phyloP scores from a whole-genome alignment of 2,329 filamentous ascomycete genomes.

The Ophiobolus disseminans region DNA sequence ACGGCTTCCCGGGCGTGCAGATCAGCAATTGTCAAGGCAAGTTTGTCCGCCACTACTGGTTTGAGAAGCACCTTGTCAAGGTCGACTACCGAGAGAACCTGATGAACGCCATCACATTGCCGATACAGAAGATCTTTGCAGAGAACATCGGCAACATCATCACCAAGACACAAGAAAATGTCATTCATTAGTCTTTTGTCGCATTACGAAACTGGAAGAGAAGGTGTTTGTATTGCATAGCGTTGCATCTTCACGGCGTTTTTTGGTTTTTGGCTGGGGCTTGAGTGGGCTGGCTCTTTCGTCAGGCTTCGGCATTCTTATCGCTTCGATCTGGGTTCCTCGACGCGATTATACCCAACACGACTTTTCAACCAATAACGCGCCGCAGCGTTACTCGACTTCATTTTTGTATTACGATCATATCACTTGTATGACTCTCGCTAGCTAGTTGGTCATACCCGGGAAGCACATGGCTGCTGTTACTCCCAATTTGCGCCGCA shows the following conservation, averaged over 20 bases:
- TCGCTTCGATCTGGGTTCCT: slow-evolving; percentile 8
- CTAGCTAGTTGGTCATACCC: slow-evolving; percentile 2
- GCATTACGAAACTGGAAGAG: slow-evolving; percentile 43
- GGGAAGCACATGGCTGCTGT: slow-evolving; percentile 2
- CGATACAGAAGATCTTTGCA: slow-evolving; percentile 45
- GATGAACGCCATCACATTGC: slow-evolving; percentile 47
- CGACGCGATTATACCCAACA: slow-evolving; percentile 11
- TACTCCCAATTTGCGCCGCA: not conserved
- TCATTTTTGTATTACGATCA: slow-evolving; percentile 9
- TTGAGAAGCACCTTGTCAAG: slow-evolving; percentile 45
- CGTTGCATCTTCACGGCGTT: slow-evolving; percentile 37
- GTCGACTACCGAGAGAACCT: slow-evolving; percentile 44
- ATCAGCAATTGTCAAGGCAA: slow-evolving; percentile 47
- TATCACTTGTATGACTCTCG: slow-evolving; percentile 7
- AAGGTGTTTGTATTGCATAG: slow-evolving; percentile 21
- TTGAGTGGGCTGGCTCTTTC: not conserved
- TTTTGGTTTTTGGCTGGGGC: slow-evolving; percentile 9
- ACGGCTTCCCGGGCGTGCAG: slow-evolving; percentile 47
- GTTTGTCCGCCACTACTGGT: slow-evolving; percentile 50
- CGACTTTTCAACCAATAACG: slow-evolving; percentile 4
- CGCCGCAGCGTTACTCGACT: slow-evolving; percentile 4
- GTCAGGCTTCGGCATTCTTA: slow-evolving; percentile 8
- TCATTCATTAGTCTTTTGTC: slow-evolving; percentile 31
- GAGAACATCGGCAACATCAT: slow-evolving; percentile 38
- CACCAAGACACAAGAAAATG: slow-evolving; percentile 38